phyloP scores from a whole-genome alignment of 257 asterid species.

The Jasminum sambac region DNA sequence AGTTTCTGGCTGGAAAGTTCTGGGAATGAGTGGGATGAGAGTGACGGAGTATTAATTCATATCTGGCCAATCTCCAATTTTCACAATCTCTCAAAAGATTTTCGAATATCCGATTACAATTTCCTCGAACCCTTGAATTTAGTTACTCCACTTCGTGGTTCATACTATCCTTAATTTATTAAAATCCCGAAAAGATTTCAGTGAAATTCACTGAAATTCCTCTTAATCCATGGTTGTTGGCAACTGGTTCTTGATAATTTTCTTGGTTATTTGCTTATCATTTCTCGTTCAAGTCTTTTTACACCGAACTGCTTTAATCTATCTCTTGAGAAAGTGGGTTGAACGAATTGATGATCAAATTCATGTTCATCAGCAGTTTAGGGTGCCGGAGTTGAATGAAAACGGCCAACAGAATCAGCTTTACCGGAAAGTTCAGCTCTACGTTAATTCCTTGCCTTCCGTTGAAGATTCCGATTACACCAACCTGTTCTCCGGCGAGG shows the following conservation, averaged over 20 bases:
- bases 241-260: conserved; percentile 27
- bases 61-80: neutral
- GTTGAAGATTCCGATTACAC: conserved; percentile 64
- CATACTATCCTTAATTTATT: neutral
- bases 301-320: conserved; percentile 66
- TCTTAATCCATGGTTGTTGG: conserved; percentile 32
- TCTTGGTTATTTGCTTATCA: conserved; percentile 26
- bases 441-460: conserved; percentile 51
- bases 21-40: neutral
- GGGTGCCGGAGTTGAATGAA: conserved; percentile 59
- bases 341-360: conserved; percentile 58
- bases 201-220: neutral
- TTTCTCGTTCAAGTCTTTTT: conserved; percentile 50
- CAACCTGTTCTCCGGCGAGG: conserved; percentile 54
- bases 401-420: conserved; percentile 52
- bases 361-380: conserved; percentile 64
- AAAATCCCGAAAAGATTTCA: conserved; percentile 20
- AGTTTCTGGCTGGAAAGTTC: conserved; percentile 27
- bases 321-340: conserved; percentile 40
- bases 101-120: neutral
- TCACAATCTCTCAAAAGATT: neutral
- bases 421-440: conserved; percentile 48
- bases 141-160: neutral
- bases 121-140: neutral
- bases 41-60: neutral